Evolutionary conservation across 2,329 filamentous ascomycete species (phyloP).

Genomic region (Fusarium tuaranense): DNA sequence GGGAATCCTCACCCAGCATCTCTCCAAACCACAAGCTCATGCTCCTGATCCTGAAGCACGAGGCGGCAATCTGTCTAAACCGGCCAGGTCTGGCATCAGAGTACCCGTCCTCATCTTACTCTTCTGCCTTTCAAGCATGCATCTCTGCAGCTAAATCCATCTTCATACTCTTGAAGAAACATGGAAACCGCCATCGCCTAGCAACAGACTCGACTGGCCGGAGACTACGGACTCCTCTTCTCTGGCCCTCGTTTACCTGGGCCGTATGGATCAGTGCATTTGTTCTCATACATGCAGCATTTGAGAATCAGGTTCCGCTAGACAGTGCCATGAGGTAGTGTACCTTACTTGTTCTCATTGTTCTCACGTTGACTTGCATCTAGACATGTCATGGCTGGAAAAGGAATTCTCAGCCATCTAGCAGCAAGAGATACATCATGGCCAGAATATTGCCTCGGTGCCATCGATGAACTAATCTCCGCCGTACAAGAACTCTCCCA

Average conservation of each 20-base stretch:
- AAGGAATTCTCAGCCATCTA: slow-evolving; percentile 43
- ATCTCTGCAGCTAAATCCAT: slow-evolving; percentile 63
- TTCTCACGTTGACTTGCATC: neutral
- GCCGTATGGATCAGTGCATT: slow-evolving; percentile 65
- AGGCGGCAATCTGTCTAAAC: slow-evolving; percentile 63
- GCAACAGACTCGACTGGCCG: slow-evolving; percentile 8
- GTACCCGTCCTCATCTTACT: slow-evolving; percentile 56
- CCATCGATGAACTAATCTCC: slow-evolving; percentile 48
- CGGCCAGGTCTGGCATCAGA: slow-evolving; percentile 61
- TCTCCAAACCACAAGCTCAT: slow-evolving; percentile 54
- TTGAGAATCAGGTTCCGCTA: slow-evolving; percentile 56
- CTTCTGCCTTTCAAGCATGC: slow-evolving; percentile 62
- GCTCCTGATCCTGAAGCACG: slow-evolving; percentile 59
- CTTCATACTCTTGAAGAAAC: slow-evolving; percentile 54
- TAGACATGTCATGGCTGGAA: slow-evolving; percentile 47
- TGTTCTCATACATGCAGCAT: slow-evolving; percentile 62
- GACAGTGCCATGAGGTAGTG: slow-evolving; percentile 53
- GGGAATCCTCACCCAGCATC: slow-evolving; percentile 27
- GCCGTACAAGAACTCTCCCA: slow-evolving; percentile 44
- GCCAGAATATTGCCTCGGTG: slow-evolving; percentile 49
- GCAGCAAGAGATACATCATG: slow-evolving; percentile 48
- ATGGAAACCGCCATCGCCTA: slow-evolving; percentile 32
- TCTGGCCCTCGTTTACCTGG: slow-evolving; percentile 66
- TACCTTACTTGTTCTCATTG: accelerated
- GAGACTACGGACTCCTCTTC: slow-evolving; percentile 46